Conservation (phyloP, 805 yeast species). For the Metschnikowia proteae region DNA sequence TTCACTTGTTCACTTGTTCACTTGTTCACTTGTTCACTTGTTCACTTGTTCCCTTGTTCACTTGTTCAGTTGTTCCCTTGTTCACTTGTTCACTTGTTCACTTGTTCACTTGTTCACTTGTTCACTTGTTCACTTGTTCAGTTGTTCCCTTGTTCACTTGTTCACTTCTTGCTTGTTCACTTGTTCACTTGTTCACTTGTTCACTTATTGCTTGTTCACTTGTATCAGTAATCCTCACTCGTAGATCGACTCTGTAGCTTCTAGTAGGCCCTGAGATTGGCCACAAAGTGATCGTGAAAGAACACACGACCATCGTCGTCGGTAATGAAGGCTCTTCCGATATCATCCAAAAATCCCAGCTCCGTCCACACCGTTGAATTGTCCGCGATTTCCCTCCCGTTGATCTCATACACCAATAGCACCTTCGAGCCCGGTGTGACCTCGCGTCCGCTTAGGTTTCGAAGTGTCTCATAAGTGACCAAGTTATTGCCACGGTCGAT, state of each 20-base stretch:
- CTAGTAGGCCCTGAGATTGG: slow-evolving; percentile 27
- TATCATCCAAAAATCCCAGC: slow-evolving; percentile 19
- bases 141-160: too few species aligned
- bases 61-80: too few species aligned
- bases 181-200: too few species aligned
- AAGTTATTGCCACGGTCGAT: slow-evolving; percentile 38
- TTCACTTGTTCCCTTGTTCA: too few species aligned
- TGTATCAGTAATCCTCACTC: too few species aligned
- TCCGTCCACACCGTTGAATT: slow-evolving; percentile 29
- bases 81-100: too few species aligned
- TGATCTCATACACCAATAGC: slow-evolving; percentile 28
- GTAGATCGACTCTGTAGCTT: not conserved
- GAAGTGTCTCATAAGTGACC: slow-evolving; percentile 27
- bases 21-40: too few species aligned
- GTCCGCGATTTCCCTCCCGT: slow-evolving; percentile 28
- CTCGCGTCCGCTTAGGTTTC: slow-evolving; percentile 6
- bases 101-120: too few species aligned
- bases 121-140: too few species aligned
- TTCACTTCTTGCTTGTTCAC: too few species aligned
- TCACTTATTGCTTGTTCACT: too few species aligned
- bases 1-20: too few species aligned
- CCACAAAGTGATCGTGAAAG: slow-evolving; percentile 27
- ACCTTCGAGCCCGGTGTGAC: slow-evolving; percentile 9
- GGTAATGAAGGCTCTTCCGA: slow-evolving; percentile 16
- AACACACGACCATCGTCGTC: slow-evolving; percentile 23